Conservation (phyloP, 2,329 filamentous ascomycete species). For the Zasmidium angulare region DNA sequence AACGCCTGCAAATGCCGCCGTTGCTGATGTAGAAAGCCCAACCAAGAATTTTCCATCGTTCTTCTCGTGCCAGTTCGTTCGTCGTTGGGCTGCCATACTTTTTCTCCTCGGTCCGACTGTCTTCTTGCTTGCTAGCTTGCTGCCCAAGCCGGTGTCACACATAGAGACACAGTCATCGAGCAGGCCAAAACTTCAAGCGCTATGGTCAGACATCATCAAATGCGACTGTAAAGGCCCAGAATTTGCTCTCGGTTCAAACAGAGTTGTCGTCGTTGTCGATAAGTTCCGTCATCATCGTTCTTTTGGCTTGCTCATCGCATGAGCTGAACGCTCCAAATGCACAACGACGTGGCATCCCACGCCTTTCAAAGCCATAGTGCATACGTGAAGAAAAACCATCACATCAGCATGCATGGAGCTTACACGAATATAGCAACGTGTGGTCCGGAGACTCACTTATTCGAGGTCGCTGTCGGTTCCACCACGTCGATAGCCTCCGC, state of each 20-base stretch:
- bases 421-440: neutral
- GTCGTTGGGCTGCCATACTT: neutral
- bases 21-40: neutral
- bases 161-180: no score
- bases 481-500: constrained; percentile 30
- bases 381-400: neutral
- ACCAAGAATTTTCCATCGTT: constrained; percentile 2
- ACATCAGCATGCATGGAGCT: neutral
- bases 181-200: neutral
- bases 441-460: constrained; percentile 13
- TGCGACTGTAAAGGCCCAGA: neutral
- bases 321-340: neutral
- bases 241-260: no score
- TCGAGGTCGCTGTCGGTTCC: constrained; percentile 31
- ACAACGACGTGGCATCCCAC: neutral
- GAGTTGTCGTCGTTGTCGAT: neutral
- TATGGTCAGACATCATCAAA: neutral
- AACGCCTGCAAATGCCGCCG: neutral
- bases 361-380: neutral
- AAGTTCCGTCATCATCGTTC: neutral
- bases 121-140: neutral
- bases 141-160: neutral
- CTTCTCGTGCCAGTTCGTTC: neutral
- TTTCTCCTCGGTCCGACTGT: neutral
- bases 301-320: neutral